Percentiles rank a stretch among this genome's conserved stretches.
phyloP scores from a whole-genome alignment of 345 rosid species.

The Hypericum perforatum region DNA sequence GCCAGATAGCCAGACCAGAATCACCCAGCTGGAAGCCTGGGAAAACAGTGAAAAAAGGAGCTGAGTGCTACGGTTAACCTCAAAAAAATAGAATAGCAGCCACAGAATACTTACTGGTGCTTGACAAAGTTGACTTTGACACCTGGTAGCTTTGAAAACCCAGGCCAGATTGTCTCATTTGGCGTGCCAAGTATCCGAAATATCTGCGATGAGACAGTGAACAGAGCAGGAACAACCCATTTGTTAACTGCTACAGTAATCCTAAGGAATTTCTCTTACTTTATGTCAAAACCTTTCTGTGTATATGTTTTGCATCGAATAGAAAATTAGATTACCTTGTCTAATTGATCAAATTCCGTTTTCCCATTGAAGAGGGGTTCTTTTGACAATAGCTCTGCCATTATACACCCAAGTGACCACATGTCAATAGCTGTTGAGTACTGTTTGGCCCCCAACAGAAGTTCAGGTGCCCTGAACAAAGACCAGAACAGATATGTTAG shows the following conservation, averaged over 20 bases:
- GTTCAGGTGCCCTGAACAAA: conserved; percentile 90
- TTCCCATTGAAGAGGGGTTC: conserved; percentile 90
- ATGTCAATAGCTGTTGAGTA: conserved; percentile 99
- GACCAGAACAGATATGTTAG: neutral
- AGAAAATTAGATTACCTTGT: conserved; percentile 51
- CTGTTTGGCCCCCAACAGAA: conserved; percentile 82
- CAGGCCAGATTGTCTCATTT: conserved; percentile 94
- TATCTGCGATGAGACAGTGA: conserved; percentile 40
- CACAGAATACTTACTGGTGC: conserved; percentile 68
- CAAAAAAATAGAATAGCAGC: conserved; percentile 10
- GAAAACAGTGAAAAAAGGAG: conserved; percentile 47
- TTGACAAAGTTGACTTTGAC: conserved; percentile 96
- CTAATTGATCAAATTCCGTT: conserved; percentile 94
- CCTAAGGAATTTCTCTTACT: no score
- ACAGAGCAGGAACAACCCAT: neutral
- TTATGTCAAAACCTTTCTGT: no score
- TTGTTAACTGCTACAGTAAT: neutral
- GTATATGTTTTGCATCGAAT: neutral
- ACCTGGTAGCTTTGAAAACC: conserved; percentile 86
- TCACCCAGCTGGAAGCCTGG: conserved; percentile 92
- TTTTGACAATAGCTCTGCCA: conserved; percentile 88
- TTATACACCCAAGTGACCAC: conserved; percentile 99
- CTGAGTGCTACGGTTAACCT: conserved; percentile 18
- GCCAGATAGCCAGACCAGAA: conserved; percentile 78
- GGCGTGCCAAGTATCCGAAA: conserved; percentile 89